Base-by-base conservation (phyloP, 352 stramenopile genomes). In the Phytophthora constricta region DNA sequence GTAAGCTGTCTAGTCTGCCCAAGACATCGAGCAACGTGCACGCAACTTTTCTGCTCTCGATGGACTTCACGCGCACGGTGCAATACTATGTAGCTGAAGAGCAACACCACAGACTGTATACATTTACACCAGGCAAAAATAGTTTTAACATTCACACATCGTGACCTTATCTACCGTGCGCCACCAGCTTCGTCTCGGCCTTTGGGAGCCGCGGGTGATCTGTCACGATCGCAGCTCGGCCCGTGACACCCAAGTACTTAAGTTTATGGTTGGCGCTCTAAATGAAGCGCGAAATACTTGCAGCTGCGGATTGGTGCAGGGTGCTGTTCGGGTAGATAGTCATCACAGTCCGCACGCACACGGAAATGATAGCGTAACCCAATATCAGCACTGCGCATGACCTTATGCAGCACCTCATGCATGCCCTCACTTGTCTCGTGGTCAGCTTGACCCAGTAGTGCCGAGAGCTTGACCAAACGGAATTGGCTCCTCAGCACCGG, bases 401-500 rank as follows among this genome's bases (percentile, higher is more conserved):
- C 97, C 59, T 99, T 97, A 48, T 97, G 83, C 28, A 99, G 79
- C 54, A 99, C 98, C 85, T 99, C 97, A 86, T 99, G 99, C 97
- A 99, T 99, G 55, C 97, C 97, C 74, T 99, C 96, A 59, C 89
- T 98, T 1, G 95, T 95, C 49, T 89, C 77, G 69, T 98, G 91
- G 68, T 98, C 95, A 3, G 88, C 94, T 58, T 98, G 91, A 42
- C 98, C 98, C 46, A 99, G 83, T 27, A 98, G 70, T 34, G 95
- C 95, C 42, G 99, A 78, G 59, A 99, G 97, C 56, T 98, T 96
- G 19, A 99, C 86, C 39, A 99, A 74, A 20, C 90, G 91, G 66
- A 99, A 98, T 83, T 99, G 98, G 68, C 99, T 99, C 98, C 98
- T 99, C 31, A 98, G 98, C 42, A 98, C 98, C 5, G 98, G 98